phyloP scores from a whole-genome alignment of 768 basidiomycete genomes.

The Amanita rimosa region DNA sequence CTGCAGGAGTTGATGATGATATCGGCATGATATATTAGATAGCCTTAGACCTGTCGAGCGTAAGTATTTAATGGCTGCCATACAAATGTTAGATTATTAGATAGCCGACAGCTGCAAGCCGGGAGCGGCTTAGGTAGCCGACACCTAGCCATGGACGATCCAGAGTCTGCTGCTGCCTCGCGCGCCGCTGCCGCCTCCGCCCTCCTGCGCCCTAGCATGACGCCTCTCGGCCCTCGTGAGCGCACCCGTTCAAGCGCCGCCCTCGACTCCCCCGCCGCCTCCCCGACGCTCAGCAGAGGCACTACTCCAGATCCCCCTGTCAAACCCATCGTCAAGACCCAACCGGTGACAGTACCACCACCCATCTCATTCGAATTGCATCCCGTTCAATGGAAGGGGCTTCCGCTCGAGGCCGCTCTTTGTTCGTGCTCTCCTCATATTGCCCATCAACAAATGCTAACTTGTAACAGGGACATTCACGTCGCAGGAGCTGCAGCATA shows the following conservation, averaged over 20 bases:
- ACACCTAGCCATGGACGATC: background rate
- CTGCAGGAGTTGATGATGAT: slow-evolving; percentile 28
- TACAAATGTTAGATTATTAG: too few species aligned
- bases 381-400: slow-evolving; percentile 53
- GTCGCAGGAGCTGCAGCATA: slow-evolving; percentile 48
- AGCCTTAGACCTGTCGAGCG: too few species aligned
- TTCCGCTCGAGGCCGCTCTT: slow-evolving; percentile 59
- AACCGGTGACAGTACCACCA: slow-evolving; percentile 22
- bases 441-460: slow-evolving; percentile 1
- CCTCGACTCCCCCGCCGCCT: background rate
- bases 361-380: slow-evolving; percentile 43
- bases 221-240: background rate
- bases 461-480: slow-evolving; percentile 42
- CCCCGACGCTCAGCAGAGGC: background rate
- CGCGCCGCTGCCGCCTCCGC: background rate
- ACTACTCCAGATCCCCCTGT: background rate
- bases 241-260: background rate
- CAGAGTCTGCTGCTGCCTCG: background rate
- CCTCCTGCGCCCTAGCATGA: background rate
- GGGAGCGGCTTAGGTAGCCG: too few species aligned
- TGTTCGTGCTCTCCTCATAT: slow-evolving; percentile 22
- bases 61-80: too few species aligned
- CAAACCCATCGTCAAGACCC: background rate
- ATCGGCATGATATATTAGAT: too few species aligned
- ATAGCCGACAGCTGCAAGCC: too few species aligned